Evolutionary conservation across 305 asterid species (phyloP).

Genomic region (Striga hermonthica): DNA sequence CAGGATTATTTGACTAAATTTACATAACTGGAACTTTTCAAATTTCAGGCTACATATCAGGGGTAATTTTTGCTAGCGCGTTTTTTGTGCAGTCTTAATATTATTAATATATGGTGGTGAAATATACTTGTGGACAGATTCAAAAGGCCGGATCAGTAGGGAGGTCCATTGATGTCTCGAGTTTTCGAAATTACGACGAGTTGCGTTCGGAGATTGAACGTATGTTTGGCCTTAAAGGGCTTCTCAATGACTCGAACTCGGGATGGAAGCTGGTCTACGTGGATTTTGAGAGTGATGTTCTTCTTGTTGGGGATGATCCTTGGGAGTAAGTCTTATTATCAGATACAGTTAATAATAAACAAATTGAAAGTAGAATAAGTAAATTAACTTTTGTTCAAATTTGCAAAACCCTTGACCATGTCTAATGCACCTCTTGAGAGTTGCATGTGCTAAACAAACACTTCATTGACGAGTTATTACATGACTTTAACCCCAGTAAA

Average conservation of each 20-base stretch:
- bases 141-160: conserved; percentile 94
- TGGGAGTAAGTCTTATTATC: conserved; percentile 76
- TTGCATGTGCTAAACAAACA: too few relatives aligned
- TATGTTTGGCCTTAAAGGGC: conserved; percentile 82
- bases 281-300: conserved; percentile 81
- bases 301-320: conserved; percentile 95
- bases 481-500: too few relatives aligned
- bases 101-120: neutral
- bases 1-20: too few relatives aligned
- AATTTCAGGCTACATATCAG: too few relatives aligned
- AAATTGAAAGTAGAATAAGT: neutral
- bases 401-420: too few relatives aligned
- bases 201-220: conserved; percentile 77
- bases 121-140: conserved; percentile 44
- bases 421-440: too few relatives aligned
- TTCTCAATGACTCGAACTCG: conserved; percentile 69
- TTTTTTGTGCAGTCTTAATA: neutral
- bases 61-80: too few relatives aligned
- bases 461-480: too few relatives aligned
- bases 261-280: conserved; percentile 92
- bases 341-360: neutral
- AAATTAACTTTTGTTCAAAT: too few relatives aligned
- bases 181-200: conserved; percentile 68
- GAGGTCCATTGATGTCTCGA: conserved; percentile 84
- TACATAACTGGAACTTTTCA: too few relatives aligned